Evolutionary conservation across 768 basidiomycete genomes (phyloP).

Genomic region (Auricularia sp.): DNA sequence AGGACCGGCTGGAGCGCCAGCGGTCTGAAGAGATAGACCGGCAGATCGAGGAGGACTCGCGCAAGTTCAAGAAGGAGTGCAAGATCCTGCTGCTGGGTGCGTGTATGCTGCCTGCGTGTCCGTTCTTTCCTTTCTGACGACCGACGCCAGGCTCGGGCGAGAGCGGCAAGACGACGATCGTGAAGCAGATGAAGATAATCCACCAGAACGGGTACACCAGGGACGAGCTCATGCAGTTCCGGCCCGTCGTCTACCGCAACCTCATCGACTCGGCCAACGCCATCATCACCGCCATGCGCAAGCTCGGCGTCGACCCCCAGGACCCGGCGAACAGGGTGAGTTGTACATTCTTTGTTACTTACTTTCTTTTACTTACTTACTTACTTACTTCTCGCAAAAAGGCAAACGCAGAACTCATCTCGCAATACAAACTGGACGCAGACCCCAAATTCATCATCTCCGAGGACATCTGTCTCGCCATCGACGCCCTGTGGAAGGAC

Average conservation of each 20-base stretch:
- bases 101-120: constrained; percentile 19
- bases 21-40: constrained; percentile 70
- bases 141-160: constrained; percentile 70
- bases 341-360: constrained; percentile 1
- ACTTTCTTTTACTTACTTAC: no score
- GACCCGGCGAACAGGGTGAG: constrained; percentile 53
- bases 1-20: constrained; percentile 31
- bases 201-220: constrained; percentile 82
- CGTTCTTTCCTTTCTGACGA: background rate
- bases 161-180: constrained; percentile 90
- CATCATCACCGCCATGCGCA: constrained; percentile 75
- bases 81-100: constrained; percentile 86
- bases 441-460: constrained; percentile 38
- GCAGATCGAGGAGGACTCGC: constrained; percentile 76
- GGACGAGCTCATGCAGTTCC: constrained; percentile 66
- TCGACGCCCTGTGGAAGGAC: constrained; percentile 61
- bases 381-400: constrained; percentile 3
- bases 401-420: constrained; percentile 47
- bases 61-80: constrained; percentile 75
- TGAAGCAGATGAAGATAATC: constrained; percentile 99
- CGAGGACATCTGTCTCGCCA: constrained; percentile 57
- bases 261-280: constrained; percentile 84
- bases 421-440: constrained; percentile 37
- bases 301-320: constrained; percentile 70
- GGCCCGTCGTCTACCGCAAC: constrained; percentile 74